Evolutionary conservation across 2,329 filamentous ascomycete genomes (phyloP), one percentile per base, ranked within the genome.

Genomic region (Blastomyces percursus): DNA sequence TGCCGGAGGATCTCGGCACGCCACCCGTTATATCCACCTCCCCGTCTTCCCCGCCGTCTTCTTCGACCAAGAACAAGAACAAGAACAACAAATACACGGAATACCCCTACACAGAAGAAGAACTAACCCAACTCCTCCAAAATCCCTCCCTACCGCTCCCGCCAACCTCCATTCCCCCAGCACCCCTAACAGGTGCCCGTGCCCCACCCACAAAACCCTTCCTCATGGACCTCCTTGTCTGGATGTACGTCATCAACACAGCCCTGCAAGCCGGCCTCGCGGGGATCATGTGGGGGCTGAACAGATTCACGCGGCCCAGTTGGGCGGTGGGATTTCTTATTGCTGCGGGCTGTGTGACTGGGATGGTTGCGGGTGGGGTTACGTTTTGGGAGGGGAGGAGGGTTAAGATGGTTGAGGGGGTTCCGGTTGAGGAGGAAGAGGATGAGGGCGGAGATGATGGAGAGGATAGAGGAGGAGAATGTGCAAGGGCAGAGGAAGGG

Each of bases 311-410:
- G 27, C 80, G 91, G n/a, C 90, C 91, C 0, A 82, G 83, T 27
- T 95, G 90, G 90, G 83, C 86, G 12, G 92, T 89, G 0, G 91
- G 90, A 1, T 75, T 91, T 0, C 90, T 94, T 70, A 87, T 96
- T 21, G 88, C 83, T 2, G 71, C 93, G 6, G 90, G 85, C 2
- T 91, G 86, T 69, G 79, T 86, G 24, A 84, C 88, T 5, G 87
- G 87, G 8, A 87, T 81, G 19, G 71, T 83, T 27, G 90, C 84
- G 19, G 90, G 90, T 2, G 75, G 87, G 42, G 81, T 90, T 71
- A 86, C 86, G 74, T 90, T 86, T 65, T 67, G 84, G 27, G 89
- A 94, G 72, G 88, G 88, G 8, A 88, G 86, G 71, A 81, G 80
- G 58, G 83, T 91, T 38, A 91, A 91, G 77, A 77, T 79, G 35